These are phyloP conservation scores for Sugiyamaella lignohabitans DNA, from an alignment of 805 yeast genomes.

Conservation along the genomic window DNA sequence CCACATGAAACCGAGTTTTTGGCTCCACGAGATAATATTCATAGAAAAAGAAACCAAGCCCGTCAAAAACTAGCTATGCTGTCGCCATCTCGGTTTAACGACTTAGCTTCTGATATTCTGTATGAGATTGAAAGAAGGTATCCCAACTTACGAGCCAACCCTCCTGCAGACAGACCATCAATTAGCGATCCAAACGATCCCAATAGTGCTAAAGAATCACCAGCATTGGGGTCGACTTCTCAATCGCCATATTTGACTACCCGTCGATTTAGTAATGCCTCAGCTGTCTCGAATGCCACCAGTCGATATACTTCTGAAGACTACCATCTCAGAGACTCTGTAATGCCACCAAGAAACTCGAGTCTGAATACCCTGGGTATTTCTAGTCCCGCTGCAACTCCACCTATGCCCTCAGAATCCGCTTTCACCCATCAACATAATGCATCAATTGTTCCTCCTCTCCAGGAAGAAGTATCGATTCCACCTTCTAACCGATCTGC, in stretches of 20 bases:
- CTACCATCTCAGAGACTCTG: conserved; percentile 8
- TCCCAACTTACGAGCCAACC: conserved; percentile 35
- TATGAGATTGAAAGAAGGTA: conserved; percentile 78
- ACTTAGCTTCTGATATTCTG: conserved; percentile 81
- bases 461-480: conserved; percentile 9
- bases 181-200: neutral
- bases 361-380: neutral
- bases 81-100: conserved; percentile 77
- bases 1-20: conserved; percentile 41
- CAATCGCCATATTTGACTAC: neutral
- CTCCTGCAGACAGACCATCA: neutral
- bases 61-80: conserved; percentile 82
- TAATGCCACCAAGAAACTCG: conserved; percentile 4
- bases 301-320: conserved; percentile 9
- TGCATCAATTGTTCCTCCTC: conserved; percentile 1
- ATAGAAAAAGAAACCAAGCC: conserved; percentile 93
- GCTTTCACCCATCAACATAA: neutral
- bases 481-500: conserved; percentile 8
- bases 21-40: conserved; percentile 66
- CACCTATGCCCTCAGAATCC: neutral
- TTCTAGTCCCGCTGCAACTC: neutral
- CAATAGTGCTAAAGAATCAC: neutral
- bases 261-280: neutral
- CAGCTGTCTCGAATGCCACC: conserved; percentile 6
- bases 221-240: neutral